Conservation (phyloP, 225 moss, liverwort and hornwort species). For the Bryum argenteum region DNA sequence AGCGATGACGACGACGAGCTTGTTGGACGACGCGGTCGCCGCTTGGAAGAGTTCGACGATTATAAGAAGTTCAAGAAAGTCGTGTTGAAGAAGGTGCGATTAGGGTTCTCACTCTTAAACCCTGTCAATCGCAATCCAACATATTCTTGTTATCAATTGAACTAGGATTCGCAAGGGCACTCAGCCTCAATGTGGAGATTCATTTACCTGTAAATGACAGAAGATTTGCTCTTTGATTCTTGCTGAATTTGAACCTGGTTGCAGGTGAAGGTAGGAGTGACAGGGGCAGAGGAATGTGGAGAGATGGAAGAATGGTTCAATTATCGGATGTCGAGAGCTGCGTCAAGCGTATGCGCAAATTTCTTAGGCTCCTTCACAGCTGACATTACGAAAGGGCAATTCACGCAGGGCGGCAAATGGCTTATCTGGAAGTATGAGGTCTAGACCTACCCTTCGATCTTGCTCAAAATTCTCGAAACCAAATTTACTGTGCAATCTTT, state of each 20-base stretch:
- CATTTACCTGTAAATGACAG: not conserved
- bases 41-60: constrained; percentile 67
- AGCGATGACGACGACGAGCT: constrained; percentile 37
- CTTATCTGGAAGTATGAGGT: constrained; percentile 95
- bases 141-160: too few relatives aligned
- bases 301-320: constrained; percentile 99
- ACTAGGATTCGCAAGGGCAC: not conserved
- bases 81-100: constrained; percentile 74
- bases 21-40: constrained; percentile 59
- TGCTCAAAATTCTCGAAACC: not conserved
- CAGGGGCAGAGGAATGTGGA: constrained; percentile 89
- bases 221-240: not conserved
- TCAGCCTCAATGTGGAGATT: not conserved
- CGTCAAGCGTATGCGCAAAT: constrained; percentile 75
- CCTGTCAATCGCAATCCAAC: not conserved
- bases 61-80: constrained; percentile 72
- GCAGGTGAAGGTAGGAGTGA: constrained; percentile 87
- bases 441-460: constrained; percentile 40
- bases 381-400: constrained; percentile 74
- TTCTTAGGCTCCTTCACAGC: constrained; percentile 85
- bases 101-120: constrained; percentile 24
- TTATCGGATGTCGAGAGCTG: constrained; percentile 80
- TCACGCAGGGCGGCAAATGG: constrained; percentile 90
- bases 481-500: not conserved
- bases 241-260: constrained; percentile 7